phyloP scores from a whole-genome alignment of 192 early-diverging fungal species.

The Coemansia sp. region DNA sequence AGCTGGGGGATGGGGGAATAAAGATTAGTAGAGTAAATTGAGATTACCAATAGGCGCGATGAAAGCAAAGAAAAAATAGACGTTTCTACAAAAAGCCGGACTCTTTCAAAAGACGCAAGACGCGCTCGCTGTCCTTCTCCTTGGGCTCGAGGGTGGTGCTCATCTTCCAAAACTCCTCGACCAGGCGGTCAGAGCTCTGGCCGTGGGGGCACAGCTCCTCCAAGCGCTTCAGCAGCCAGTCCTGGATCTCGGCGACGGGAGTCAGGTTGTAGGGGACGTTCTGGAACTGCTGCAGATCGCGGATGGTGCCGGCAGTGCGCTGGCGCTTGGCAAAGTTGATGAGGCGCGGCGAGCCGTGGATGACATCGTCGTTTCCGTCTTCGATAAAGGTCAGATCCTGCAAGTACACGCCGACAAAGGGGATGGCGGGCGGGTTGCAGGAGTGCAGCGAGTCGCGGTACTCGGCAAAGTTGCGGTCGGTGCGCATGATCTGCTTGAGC shows the following conservation, averaged over 20 bases:
- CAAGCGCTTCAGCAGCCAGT: slow-evolving; percentile 72
- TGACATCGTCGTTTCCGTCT: slow-evolving; percentile 79
- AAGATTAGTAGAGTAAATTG: neutral
- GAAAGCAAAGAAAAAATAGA: too few species aligned
- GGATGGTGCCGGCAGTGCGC: slow-evolving; percentile 86
- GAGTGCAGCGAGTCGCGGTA: slow-evolving; percentile 85
- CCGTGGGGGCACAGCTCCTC: slow-evolving; percentile 68
- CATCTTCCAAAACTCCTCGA: slow-evolving; percentile 77
- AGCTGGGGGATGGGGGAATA: too few species aligned
- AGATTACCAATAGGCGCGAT: neutral
- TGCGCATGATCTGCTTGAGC: slow-evolving; percentile 77
- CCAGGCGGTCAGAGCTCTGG: slow-evolving; percentile 56
- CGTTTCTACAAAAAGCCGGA: slow-evolving; percentile 83
- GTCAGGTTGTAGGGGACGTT: slow-evolving; percentile 77
- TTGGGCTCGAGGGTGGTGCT: slow-evolving; percentile 83
- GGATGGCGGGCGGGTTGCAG: slow-evolving; percentile 78
- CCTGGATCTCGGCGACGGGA: slow-evolving; percentile 80
- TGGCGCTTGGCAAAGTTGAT: slow-evolving; percentile 92
- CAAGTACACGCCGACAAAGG: slow-evolving; percentile 86
- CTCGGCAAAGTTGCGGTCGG: slow-evolving; percentile 77
- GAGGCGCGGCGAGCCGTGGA: slow-evolving; percentile 64
- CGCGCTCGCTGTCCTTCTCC: slow-evolving; percentile 83
- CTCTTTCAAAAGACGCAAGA: slow-evolving; percentile 73
- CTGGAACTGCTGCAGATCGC: slow-evolving; percentile 90
- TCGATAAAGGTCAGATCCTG: slow-evolving; percentile 92